A percentile compares a stretch with the other conserved stretches of the same genome.
Conservation (phyloP, 495 filamentous ascomycete genomes). For the Aspergillus bertholletiae region DNA sequence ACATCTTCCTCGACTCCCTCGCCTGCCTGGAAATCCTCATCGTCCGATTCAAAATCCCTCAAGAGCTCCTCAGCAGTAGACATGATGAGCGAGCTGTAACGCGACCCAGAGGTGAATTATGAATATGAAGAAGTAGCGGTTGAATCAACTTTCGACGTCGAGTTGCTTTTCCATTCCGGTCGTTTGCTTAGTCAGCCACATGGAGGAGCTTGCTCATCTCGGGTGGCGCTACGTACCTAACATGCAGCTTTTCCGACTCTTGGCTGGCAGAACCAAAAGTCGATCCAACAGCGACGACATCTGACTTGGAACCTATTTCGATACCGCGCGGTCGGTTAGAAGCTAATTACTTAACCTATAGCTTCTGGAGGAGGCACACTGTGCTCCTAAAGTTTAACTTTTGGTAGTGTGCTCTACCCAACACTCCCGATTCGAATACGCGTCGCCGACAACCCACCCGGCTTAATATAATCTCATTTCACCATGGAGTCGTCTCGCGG, state of each 20-base stretch:
- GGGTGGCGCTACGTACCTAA: conserved; percentile 22
- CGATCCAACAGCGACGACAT: background rate
- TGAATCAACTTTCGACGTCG: background rate
- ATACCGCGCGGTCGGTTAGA: background rate
- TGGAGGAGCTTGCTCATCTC: background rate
- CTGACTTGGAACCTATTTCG: background rate
- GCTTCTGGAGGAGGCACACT: background rate
- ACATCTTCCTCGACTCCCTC: conserved; percentile 19
- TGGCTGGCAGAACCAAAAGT: conserved; percentile 2
- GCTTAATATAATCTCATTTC: background rate
- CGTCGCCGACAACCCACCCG: background rate
- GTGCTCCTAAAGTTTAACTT: background rate
- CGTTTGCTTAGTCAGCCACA: conserved; percentile 20
- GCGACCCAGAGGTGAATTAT: background rate
- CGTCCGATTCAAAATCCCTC: conserved; percentile 43
- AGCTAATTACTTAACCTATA: background rate
- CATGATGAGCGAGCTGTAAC: conserved; percentile 23
- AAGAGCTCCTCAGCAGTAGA: conserved; percentile 44
- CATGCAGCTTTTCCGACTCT: conserved; percentile 20
- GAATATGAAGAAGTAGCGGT: background rate
- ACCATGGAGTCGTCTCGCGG: conserved; percentile 91
- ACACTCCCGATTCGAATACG: background rate
- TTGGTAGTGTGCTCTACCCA: background rate
- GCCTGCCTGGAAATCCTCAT: conserved; percentile 29
- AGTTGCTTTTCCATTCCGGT: background rate